Conservation (phyloP, 192 early-diverging fungal species). For the Phlyctochytrium arcticum region DNA sequence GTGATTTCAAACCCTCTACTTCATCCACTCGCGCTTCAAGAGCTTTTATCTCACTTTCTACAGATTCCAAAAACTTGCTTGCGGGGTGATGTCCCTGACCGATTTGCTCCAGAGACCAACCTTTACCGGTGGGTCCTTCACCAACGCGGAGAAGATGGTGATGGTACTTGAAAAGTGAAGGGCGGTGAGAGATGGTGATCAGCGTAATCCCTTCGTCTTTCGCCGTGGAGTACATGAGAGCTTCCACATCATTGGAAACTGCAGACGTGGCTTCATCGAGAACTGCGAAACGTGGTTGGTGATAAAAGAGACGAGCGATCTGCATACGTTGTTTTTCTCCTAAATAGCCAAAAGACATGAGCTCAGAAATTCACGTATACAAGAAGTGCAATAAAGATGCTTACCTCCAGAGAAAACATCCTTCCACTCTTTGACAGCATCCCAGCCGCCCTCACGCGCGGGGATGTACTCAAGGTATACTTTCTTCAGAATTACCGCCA, state of each 20-base stretch:
- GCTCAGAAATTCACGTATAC: no score
- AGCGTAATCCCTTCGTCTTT: slow-evolving; percentile 71
- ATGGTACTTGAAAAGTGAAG: slow-evolving; percentile 96
- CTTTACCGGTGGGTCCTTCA: slow-evolving; percentile 31
- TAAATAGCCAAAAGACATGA: not conserved
- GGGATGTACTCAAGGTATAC: slow-evolving; percentile 79
- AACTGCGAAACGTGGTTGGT: slow-evolving; percentile 90
- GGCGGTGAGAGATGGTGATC: slow-evolving; percentile 89
- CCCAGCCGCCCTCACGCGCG: slow-evolving; percentile 55
- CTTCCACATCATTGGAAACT: slow-evolving; percentile 91
- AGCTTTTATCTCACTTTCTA: slow-evolving; percentile 39
- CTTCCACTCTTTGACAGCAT: slow-evolving; percentile 56
- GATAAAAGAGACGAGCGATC: slow-evolving; percentile 97
- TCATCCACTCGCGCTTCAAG: slow-evolving; percentile 35
- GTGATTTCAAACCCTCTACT: slow-evolving; percentile 27
- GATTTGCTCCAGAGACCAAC: slow-evolving; percentile 44
- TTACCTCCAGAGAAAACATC: slow-evolving; percentile 94
- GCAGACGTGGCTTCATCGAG: slow-evolving; percentile 92
- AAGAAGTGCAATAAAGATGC: slow-evolving; percentile 4
- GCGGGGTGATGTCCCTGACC: slow-evolving; percentile 22
- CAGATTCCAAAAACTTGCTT: slow-evolving; percentile 22
- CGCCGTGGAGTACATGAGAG: slow-evolving; percentile 68
- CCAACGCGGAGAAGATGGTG: slow-evolving; percentile 69
- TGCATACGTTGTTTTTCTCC: slow-evolving; percentile 67
- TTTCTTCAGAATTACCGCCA: slow-evolving; percentile 73